A percentile compares a stretch with the other conserved stretches of the same genome.
phyloP scores from a whole-genome alignment of 2,329 filamentous ascomycete genomes.

The Trematosphaeria pertusa region DNA sequence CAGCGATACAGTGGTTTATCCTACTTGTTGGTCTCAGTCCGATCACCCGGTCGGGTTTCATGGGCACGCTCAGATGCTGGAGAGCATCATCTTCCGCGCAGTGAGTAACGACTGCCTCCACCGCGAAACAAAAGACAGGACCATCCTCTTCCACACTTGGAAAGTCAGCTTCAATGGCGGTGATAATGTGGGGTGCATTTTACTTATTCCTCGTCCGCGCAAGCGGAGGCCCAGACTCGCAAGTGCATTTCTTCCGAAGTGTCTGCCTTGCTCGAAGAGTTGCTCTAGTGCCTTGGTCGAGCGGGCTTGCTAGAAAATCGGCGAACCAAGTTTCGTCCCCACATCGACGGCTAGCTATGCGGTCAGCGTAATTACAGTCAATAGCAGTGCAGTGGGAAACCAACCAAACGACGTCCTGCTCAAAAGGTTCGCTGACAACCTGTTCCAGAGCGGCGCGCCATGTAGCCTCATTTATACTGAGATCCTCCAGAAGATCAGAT shows the following conservation, averaged over 20 bases:
- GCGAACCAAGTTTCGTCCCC: not conserved
- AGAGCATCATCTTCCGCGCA: conserved; percentile 3
- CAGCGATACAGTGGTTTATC: not conserved
- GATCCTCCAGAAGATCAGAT: not conserved
- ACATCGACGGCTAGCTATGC: not conserved
- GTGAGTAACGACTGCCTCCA: conserved; percentile 4
- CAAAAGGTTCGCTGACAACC: not conserved
- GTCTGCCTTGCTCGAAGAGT: not conserved
- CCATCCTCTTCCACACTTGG: conserved; percentile 10
- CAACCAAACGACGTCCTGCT: conserved; percentile 4
- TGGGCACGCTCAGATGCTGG: conserved; percentile 8
- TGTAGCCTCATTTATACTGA: not conserved
- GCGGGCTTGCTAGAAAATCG: not conserved
- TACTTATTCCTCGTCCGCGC: no score
- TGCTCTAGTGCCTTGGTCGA: not conserved
- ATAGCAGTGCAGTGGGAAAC: not conserved
- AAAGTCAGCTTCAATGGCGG: not conserved
- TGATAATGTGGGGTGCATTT: no score
- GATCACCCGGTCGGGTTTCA: conserved; percentile 21
- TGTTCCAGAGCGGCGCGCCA: not conserved
- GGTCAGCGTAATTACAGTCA: not conserved
- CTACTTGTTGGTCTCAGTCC: conserved; percentile 10
- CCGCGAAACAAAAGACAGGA: conserved; percentile 6
- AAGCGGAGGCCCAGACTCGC: no score
- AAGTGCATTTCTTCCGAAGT: not conserved